Evolutionary conservation across 2,329 filamentous ascomycete species (phyloP).

Genomic region (Aphanoascus verrucosus): DNA sequence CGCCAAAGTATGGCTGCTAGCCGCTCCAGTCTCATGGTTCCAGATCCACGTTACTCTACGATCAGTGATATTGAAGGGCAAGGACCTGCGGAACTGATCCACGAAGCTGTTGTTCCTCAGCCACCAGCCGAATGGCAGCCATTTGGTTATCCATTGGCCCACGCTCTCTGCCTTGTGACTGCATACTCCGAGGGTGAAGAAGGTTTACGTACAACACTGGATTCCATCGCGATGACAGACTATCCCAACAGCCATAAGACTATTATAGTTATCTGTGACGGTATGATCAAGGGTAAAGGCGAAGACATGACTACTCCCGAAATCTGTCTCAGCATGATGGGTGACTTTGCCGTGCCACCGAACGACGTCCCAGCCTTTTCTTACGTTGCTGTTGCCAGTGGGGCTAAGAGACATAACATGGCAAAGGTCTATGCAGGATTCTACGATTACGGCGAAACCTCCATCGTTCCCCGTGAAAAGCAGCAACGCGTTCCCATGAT

Average conservation of each 20-base stretch:
- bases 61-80: constrained; percentile 56
- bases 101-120: constrained; percentile 90
- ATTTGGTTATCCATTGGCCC: constrained; percentile 87
- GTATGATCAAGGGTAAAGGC: constrained; percentile 91
- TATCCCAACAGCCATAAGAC: constrained; percentile 99
- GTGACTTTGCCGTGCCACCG: constrained; percentile 67
- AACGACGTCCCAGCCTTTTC: constrained; percentile 84
- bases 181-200: constrained; percentile 94
- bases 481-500: constrained; percentile 98
- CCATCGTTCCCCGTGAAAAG: constrained; percentile 67
- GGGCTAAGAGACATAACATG: constrained; percentile 98
- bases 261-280: constrained; percentile 92
- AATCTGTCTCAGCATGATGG: constrained; percentile 86
- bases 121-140: constrained; percentile 95
- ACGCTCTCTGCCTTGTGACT: constrained; percentile 88
- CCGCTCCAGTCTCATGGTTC: constrained; percentile 51
- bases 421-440: constrained; percentile 96
- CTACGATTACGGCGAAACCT: constrained; percentile 85
- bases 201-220: constrained; percentile 82
- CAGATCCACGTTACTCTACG: constrained; percentile 44
- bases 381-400: constrained; percentile 91
- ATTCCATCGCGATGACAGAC: constrained; percentile 94
- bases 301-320: constrained; percentile 82
- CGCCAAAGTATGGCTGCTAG: constrained; percentile 34
- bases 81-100: constrained; percentile 87